Conservation (phyloP, 192 early-diverging fungal species). For the Backusella tuberculispora region DNA sequence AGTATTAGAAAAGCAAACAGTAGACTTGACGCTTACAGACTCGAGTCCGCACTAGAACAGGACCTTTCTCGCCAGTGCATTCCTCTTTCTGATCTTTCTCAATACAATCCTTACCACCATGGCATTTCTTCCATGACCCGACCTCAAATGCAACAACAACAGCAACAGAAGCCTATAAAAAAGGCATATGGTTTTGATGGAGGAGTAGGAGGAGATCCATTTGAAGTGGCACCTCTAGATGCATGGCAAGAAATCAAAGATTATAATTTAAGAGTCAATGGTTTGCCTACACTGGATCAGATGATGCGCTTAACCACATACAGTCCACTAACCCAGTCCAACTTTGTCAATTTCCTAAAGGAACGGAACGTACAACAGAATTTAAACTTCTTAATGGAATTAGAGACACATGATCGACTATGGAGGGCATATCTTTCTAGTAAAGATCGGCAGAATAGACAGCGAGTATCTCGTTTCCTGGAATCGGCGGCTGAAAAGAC, state of each 20-base stretch:
- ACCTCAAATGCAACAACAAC: background rate
- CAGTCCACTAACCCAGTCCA: constrained; percentile 41
- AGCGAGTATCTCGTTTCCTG: constrained; percentile 6
- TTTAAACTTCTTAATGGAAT: constrained; percentile 46
- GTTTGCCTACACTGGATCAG: constrained; percentile 44
- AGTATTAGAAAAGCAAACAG: constrained; percentile 43
- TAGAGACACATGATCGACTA: constrained; percentile 46
- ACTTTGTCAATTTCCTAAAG: constrained; percentile 43
- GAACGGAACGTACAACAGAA: constrained; percentile 41
- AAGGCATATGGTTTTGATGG: constrained; percentile 28
- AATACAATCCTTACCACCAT: constrained; percentile 26
- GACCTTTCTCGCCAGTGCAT: constrained; percentile 30
- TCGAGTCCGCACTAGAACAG: constrained; percentile 26
- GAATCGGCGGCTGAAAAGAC: constrained; percentile 10
- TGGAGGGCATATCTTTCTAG: constrained; percentile 35
- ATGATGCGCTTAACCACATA: constrained; percentile 30
- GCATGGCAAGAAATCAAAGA: constrained; percentile 48
- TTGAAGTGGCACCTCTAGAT: constrained; percentile 36
- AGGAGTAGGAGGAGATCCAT: constrained; percentile 26
- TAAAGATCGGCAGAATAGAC: constrained; percentile 18
- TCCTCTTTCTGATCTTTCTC: constrained; percentile 25
- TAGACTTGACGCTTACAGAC: constrained; percentile 13
- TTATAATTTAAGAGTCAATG: constrained; percentile 41
- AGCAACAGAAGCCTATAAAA: background rate
- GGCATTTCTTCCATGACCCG: background rate